Percentiles rank a stretch among this genome's conserved stretches.
phyloP scores from a whole-genome alignment of 371 early-diverging fungal species.

The Haplosporangium sp. region DNA sequence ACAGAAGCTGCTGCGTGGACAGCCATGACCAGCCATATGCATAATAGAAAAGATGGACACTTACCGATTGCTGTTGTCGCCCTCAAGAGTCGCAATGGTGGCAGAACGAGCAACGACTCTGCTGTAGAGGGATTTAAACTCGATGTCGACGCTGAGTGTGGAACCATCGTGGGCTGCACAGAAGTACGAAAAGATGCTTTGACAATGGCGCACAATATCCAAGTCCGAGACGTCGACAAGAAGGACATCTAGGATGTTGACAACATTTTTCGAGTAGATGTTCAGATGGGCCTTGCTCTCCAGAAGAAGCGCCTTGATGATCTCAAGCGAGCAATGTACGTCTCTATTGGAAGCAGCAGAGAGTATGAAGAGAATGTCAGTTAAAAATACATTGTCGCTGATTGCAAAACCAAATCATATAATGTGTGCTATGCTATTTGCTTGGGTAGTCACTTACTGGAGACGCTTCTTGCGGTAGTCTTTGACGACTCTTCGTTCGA shows the following conservation, averaged over 20 bases:
- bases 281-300: constrained; percentile 82
- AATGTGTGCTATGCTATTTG: not conserved
- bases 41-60: not conserved
- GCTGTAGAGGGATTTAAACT: constrained; percentile 71
- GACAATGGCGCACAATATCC: constrained; percentile 44
- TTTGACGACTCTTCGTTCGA: constrained; percentile 80
- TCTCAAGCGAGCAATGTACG: constrained; percentile 67
- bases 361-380: not conserved
- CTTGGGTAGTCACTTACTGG: constrained; percentile 58
- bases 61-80: constrained; percentile 32
- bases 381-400: not conserved
- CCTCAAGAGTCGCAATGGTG: constrained; percentile 51
- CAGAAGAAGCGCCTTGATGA: constrained; percentile 78
- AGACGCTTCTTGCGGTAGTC: constrained; percentile 74
- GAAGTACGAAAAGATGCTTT: constrained; percentile 74
- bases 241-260: constrained; percentile 66
- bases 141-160: constrained; percentile 73
- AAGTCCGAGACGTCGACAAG: constrained; percentile 53
- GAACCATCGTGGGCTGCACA: constrained; percentile 75
- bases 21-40: not conserved
- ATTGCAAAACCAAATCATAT: too few relatives aligned
- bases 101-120: constrained; percentile 72
- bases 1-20: not conserved
- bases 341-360: constrained; percentile 17
- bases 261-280: constrained; percentile 80